These are phyloP conservation scores for Candida vaughaniae DNA, from an alignment of 805 yeast species.

Conservation along the genomic window DNA sequence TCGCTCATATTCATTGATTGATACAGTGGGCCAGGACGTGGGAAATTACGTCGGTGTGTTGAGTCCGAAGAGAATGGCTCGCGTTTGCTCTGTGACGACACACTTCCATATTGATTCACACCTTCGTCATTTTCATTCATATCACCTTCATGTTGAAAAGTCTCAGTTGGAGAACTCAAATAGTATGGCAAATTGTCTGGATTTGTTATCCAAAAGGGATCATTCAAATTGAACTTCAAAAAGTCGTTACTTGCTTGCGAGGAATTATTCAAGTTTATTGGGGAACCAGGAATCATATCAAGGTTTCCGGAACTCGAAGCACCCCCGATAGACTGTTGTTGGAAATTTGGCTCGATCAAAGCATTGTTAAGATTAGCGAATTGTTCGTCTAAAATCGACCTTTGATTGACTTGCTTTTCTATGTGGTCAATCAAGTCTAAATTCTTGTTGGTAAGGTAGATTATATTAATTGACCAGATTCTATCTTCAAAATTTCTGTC, in stretches of 20 bases:
- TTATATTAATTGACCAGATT: constrained; percentile 37
- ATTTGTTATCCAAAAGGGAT: constrained; percentile 53
- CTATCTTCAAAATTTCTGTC: constrained; percentile 23
- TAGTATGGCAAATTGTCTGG: constrained; percentile 46
- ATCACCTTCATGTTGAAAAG: constrained; percentile 11
- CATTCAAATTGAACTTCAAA: constrained; percentile 30
- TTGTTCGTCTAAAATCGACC: background rate
- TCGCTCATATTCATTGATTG: constrained; percentile 4
- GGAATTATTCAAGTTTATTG: constrained; percentile 19
- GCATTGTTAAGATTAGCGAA: background rate
- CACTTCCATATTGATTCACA: too few relatives aligned
- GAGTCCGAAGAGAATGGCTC: too few relatives aligned
- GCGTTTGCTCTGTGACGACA: too few relatives aligned
- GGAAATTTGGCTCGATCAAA: background rate
- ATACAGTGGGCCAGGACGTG: too few relatives aligned
- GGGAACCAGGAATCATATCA: constrained; percentile 2
- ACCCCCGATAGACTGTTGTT: background rate
- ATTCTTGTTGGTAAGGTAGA: constrained; percentile 30
- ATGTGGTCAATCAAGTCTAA: constrained; percentile 27
- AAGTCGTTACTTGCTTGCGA: constrained; percentile 35
- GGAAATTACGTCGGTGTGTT: too few relatives aligned
- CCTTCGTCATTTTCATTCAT: constrained; percentile 11
- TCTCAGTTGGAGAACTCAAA: constrained; percentile 29
- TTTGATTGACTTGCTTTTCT: constrained; percentile 15
- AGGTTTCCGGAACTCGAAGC: constrained; percentile 1